These are phyloP conservation scores for Luffa acutangula DNA, from an alignment of 306 rosid genomes.

Conservation along the genomic window DNA sequence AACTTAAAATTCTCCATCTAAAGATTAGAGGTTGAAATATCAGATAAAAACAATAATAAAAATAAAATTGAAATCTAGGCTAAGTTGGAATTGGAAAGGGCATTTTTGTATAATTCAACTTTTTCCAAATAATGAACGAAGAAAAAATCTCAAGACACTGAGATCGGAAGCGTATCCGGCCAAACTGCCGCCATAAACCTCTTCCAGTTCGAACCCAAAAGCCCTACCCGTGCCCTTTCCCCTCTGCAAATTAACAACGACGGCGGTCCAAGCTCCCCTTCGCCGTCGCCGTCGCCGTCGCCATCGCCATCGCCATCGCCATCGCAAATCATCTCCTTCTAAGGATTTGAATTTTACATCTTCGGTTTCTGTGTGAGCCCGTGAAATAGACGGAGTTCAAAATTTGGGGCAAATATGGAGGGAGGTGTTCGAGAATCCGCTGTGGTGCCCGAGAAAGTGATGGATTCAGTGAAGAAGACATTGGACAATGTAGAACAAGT, in stretches of 20 bases:
- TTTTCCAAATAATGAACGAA: neutral
- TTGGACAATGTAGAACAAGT: conserved; percentile 37
- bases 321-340: neutral
- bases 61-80: too few species aligned
- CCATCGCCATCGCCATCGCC: neutral
- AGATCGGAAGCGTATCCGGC: neutral
- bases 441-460: conserved; percentile 49
- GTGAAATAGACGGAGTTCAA: neutral
- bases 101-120: neutral
- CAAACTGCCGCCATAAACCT: neutral
- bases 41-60: too few species aligned
- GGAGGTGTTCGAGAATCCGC: conserved; percentile 26
- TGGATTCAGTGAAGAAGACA: conserved; percentile 51
- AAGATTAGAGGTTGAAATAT: too few species aligned
- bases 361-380: neutral
- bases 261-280: neutral
- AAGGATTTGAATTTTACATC: neutral
- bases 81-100: too few species aligned
- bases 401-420: conserved; percentile 29
- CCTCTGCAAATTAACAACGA: neutral
- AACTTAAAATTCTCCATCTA: too few species aligned
- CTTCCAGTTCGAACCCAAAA: neutral
- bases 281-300: neutral
- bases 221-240: neutral
- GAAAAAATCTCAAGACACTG: neutral